Base-by-base conservation (phyloP, 192 early-diverging fungal species). In the Powellomyces hirtus region DNA sequence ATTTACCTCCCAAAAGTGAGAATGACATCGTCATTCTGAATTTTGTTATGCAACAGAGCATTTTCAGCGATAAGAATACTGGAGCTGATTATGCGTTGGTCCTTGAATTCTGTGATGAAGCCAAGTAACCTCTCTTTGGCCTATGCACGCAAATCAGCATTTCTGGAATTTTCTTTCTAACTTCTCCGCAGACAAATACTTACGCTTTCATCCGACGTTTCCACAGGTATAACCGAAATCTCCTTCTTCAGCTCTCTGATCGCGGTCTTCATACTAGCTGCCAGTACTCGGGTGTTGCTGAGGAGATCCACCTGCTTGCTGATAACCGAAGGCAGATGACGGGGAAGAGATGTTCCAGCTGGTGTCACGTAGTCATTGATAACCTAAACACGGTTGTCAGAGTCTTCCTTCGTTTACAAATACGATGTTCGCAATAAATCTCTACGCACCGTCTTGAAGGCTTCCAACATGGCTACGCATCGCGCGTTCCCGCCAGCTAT, bases 291-390 rank as follows among this genome's bases (percentile, higher is more conserved):
- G 55, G 87, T 88, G 49, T 87, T 87, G 29, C 89, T 84, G 42
- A 99, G 74, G 67, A 94, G 96, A 63, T 88, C 91, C 68, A 98
- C 92, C 69, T 99, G 96, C 52, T 91, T 89, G 70, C 89, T 88
- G 49, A 99, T 66, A 64, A 96, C 83, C 26, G 82, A 86, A 33
- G 82, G 89, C 65, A 99, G 84, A 75, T 93, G 82, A 52, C 95
- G 78, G 34, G 87, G 84, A 44, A 99, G 84, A 0, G 91, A 86
- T 0, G 84, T 88, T 62, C 90, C 86, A 1, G 84, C 73, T 11
- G 95, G 97, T n/a, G 94, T 91, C 6, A 81, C 79, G 68, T 97
- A 96, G 75, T 99, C 97, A 59, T 85, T 77, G 60, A 99, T 97
- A 8, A 95, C 88, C 86, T 95, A 70, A 45, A 71, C 60, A 56